Conservation (phyloP, 116 monocot species). For the Papilionanthe hybrid region DNA sequence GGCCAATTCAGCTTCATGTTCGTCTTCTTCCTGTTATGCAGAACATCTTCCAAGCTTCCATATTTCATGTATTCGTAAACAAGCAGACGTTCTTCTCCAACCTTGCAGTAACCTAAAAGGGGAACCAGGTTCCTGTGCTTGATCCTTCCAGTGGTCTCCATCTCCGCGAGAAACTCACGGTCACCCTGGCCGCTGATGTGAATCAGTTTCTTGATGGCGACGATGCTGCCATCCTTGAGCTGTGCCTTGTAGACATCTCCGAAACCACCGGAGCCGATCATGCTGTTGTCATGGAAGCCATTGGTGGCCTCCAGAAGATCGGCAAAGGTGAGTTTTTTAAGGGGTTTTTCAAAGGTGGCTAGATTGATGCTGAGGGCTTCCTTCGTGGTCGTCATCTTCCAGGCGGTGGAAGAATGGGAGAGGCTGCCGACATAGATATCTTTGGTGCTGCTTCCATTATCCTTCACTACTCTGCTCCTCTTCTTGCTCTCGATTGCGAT, state of each 20-base stretch:
- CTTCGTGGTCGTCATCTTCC: slow-evolving; percentile 51
- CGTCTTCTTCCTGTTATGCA: slow-evolving; percentile 33
- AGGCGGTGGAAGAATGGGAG: slow-evolving; percentile 39
- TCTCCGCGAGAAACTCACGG: slow-evolving; percentile 76
- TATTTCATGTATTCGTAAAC: slow-evolving; percentile 83
- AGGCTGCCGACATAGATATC: slow-evolving; percentile 28
- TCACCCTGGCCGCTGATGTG: slow-evolving; percentile 74
- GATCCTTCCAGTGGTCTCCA: slow-evolving; percentile 83
- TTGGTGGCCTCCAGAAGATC: slow-evolving; percentile 75
- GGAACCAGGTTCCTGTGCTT: slow-evolving; percentile 82
- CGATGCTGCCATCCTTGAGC: slow-evolving; percentile 67
- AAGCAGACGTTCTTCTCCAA: slow-evolving; percentile 65
- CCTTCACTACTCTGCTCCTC: slow-evolving; percentile 28
- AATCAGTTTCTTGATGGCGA: slow-evolving; percentile 72
- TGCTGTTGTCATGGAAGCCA: slow-evolving; percentile 48
- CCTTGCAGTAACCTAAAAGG: slow-evolving; percentile 70
- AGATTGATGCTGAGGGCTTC: slow-evolving; percentile 67
- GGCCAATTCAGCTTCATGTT: slow-evolving; percentile 58
- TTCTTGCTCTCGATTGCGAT: slow-evolving; percentile 44
- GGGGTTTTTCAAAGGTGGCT: slow-evolving; percentile 54
- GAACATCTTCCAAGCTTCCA: slow-evolving; percentile 68
- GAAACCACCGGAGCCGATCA: slow-evolving; percentile 73
- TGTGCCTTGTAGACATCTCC: slow-evolving; percentile 77
- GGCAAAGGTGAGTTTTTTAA: slow-evolving; percentile 55
- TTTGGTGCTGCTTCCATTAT: slow-evolving; percentile 7